Conservation (phyloP, 495 filamentous ascomycete genomes). For the Parathielavia appendiculata region DNA sequence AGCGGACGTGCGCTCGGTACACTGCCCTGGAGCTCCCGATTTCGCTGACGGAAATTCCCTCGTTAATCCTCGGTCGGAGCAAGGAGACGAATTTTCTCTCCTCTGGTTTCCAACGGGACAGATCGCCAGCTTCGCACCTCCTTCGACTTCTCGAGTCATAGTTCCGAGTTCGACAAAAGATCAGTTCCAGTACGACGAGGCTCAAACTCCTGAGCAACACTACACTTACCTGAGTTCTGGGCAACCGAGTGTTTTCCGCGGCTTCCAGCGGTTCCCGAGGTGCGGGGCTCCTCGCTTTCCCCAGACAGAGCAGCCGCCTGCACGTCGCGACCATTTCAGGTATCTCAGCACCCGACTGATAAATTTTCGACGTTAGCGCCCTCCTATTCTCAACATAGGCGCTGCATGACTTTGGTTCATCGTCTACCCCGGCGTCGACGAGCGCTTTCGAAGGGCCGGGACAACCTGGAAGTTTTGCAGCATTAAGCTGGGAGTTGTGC, state of each 20-base stretch:
- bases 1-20: constrained; percentile 10
- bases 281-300: not conserved
- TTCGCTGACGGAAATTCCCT: constrained; percentile 16
- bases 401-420: not conserved
- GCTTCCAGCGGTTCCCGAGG: not conserved
- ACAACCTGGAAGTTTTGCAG: constrained; percentile 3
- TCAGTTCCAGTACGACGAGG: not conserved
- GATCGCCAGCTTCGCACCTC: not conserved
- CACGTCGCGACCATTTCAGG: not conserved
- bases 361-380: not conserved
- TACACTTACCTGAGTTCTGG: not conserved
- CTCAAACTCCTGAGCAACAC: not conserved
- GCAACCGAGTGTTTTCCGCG: not conserved
- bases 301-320: not conserved
- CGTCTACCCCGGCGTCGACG: not conserved
- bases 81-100: constrained; percentile 1
- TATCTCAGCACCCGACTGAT: not conserved
- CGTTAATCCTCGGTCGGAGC: constrained; percentile 1
- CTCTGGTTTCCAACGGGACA: not conserved
- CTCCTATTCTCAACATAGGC: not conserved
- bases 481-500: constrained; percentile 9
- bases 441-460: not conserved
- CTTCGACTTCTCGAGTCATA: not conserved
- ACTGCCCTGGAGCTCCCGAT: constrained; percentile 9
- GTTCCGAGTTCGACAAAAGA: not conserved